Evolutionary conservation across 345 rosid genomes (phyloP).

Genomic region (Eucalyptus curtisii): DNA sequence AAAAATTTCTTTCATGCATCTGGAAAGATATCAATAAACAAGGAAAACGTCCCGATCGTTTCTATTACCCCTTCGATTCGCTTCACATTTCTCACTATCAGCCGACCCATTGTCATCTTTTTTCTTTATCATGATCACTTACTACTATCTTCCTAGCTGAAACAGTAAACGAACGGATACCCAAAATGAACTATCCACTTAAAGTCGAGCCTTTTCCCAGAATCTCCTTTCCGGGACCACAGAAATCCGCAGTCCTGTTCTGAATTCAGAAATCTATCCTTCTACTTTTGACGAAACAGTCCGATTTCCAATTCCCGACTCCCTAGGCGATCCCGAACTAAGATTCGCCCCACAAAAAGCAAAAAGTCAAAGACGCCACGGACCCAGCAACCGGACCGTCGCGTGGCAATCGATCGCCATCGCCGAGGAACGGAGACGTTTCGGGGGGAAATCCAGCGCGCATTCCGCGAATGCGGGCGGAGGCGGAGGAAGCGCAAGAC

Average conservation of each 20-base stretch:
- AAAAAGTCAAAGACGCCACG: not conserved
- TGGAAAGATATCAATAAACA: not conserved
- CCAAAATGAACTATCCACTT: not conserved
- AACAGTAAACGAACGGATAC: not conserved
- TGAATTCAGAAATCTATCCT: not conserved
- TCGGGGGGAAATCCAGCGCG: not conserved
- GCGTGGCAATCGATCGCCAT: not conserved
- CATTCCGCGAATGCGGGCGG: not conserved
- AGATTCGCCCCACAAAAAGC: not conserved
- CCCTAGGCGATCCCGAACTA: not conserved
- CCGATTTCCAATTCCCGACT: not conserved
- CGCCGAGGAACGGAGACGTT: not conserved
- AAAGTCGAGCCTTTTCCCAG: not conserved
- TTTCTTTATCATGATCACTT: not conserved
- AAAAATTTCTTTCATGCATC: not conserved
- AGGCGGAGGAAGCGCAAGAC: not conserved
- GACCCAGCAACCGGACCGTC: not conserved
- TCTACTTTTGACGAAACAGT: not conserved
- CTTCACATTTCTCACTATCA: not conserved
- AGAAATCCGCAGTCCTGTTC: not conserved
- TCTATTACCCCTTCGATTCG: not conserved
- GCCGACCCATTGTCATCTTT: not conserved
- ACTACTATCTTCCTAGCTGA: not conserved
- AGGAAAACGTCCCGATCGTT: not conserved
- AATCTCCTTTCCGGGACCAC: not conserved